These are phyloP conservation scores for Monosporascus sp. DNA, from an alignment of 2,329 filamentous ascomycete species.

Conservation along the genomic window DNA sequence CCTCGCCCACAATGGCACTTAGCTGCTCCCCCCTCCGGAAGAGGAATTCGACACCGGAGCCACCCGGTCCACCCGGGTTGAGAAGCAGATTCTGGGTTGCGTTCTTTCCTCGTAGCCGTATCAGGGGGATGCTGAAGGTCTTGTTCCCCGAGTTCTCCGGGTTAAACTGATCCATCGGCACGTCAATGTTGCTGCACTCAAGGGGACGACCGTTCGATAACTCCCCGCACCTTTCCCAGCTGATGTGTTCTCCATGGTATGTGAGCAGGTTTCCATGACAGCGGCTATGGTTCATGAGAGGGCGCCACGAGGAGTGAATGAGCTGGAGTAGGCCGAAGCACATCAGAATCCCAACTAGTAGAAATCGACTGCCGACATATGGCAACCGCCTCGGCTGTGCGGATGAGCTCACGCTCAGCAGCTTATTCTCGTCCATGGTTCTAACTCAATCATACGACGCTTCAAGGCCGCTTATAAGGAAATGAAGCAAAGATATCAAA, in stretches of 20 bases:
- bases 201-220: conserved; percentile 28
- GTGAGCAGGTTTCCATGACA: conserved; percentile 1
- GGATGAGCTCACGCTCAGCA: no score
- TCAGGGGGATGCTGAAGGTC: conserved; percentile 39
- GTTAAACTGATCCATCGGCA: conserved; percentile 43
- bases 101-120: conserved; percentile 38
- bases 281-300: not conserved
- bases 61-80: conserved; percentile 45
- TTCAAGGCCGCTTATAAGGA: no score
- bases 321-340: not conserved
- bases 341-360: conserved; percentile 13
- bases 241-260: conserved; percentile 31
- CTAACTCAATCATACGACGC: no score
- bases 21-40: conserved; percentile 30
- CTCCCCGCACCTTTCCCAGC: conserved; percentile 35
- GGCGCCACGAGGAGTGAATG: not conserved
- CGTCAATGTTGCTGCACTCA: conserved; percentile 38
- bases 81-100: conserved; percentile 38
- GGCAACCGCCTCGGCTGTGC: no score
- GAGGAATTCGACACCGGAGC: conserved; percentile 34
- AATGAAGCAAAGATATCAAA: no score
- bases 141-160: conserved; percentile 25
- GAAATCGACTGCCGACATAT: no score
- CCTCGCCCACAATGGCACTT: conserved; percentile 34
- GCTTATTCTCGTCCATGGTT: no score